Evolutionary conservation across 441 rosid genomes (phyloP), one percentile per base, ranked within the genome.

Genomic region (Pelargonium citronellum): DNA sequence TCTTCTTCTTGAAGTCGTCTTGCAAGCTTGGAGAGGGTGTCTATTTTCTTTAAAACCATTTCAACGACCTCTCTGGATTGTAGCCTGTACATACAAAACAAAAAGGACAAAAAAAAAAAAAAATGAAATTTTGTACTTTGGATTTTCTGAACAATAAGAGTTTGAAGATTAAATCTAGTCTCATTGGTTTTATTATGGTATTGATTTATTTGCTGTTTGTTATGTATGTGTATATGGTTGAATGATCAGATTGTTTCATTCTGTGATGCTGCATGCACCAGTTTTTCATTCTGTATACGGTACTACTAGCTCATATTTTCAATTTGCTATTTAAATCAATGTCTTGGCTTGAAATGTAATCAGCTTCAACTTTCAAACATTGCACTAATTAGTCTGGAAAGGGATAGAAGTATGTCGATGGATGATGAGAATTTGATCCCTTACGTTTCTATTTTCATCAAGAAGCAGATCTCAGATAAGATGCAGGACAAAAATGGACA

Each of bases 51-150:
- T 61, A 49, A 69, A 55, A 22, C 74, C 65, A 47, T 57, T 64
- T 34, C 64, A 49, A 47, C 30, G 8, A 46, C 71, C 72, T 79
- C 69, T 70, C 19, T 0, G 37, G 24, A 62, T 74, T 76, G 77
- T 67, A 69, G 68, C 73, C 70, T 86, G 88, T 83, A 84, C 77
- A 86, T 79, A 83, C 43, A 41, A 51, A 15, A 43, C 68, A 68
- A 27, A 9, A 39, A 43, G 58, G 12, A 22, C n/a, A 27, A 16
- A 63, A 71, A 16, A 27, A 49, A 1, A 2, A 8, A 0, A 30
- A 27, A 51, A 64, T 7, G 30, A 0, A 11, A 51, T 15, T 5
- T 49, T 67, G 71, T 75, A 51, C 46, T 16, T 76, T 75, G 79
- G 80, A 66, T 69, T 72, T 73, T 43, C 20, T 22, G 73, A 72